Evolutionary conservation across 2,329 filamentous ascomycete genomes (phyloP).

Genomic region (Xylariaceae sp.): DNA sequence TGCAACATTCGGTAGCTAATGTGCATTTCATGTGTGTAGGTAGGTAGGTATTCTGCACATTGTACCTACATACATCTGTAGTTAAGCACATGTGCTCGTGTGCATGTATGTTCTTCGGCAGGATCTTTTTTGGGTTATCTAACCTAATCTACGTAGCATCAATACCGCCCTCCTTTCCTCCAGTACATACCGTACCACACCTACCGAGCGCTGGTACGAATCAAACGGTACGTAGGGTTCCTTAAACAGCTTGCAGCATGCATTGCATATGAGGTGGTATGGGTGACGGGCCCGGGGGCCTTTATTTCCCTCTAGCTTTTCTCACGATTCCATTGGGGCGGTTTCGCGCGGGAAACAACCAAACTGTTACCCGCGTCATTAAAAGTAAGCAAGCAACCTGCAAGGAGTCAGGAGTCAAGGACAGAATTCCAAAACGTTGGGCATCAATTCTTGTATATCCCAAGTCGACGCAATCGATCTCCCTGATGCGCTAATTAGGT

Average conservation of each 20-base stretch:
- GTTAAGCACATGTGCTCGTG: neutral
- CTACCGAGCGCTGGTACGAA: neutral
- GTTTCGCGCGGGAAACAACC: neutral
- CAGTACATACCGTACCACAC: no score
- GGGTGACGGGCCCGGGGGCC: neutral
- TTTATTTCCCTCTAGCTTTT: conserved; percentile 1
- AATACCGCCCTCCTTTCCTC: no score
- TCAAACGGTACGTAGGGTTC: neutral
- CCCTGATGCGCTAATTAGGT: neutral
- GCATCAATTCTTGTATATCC: conserved; percentile 1
- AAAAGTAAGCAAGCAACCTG: neutral
- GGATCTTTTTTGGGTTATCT: neutral
- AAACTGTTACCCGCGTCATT: neutral
- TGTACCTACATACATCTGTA: neutral
- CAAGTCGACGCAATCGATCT: neutral
- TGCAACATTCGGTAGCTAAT: no score
- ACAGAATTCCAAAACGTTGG: neutral
- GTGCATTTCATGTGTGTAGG: no score
- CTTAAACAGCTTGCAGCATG: conserved; percentile 1
- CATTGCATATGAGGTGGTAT: neutral
- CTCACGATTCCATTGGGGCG: neutral
- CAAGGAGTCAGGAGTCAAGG: no score
- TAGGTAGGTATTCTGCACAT: no score
- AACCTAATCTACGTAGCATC: neutral
- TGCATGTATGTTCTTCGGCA: neutral